A percentile compares a stretch with the other conserved stretches of the same genome.
These are phyloP conservation scores for Termitomyces sp. DNA, from an alignment of 768 basidiomycete genomes.

Conservation along the genomic window DNA sequence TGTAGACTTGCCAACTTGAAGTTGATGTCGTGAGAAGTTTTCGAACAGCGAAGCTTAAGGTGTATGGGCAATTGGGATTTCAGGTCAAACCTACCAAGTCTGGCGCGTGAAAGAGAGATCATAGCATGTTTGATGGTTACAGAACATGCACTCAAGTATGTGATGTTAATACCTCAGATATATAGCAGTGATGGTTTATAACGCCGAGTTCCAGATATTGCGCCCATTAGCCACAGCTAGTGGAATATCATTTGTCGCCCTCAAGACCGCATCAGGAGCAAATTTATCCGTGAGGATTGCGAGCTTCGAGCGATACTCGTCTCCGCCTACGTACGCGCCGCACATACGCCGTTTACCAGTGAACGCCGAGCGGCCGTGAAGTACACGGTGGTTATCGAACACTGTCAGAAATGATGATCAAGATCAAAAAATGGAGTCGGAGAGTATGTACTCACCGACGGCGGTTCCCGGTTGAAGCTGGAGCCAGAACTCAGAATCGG, in stretches of 20 bases:
- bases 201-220: slow-evolving; percentile 51
- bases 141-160: background rate
- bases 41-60: background rate
- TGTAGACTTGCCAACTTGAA: too few species aligned
- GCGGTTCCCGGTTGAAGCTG: slow-evolving; percentile 85
- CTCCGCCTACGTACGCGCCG: slow-evolving; percentile 89
- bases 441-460: slow-evolving; percentile 47
- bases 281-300: slow-evolving; percentile 62
- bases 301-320: slow-evolving; percentile 84
- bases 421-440: background rate
- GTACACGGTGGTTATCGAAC: slow-evolving; percentile 87
- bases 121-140: background rate
- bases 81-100: background rate
- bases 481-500: slow-evolving; percentile 89
- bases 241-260: slow-evolving; percentile 19
- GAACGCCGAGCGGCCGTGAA: slow-evolving; percentile 93
- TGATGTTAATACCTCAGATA: slow-evolving; percentile 7
- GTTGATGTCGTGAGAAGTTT: background rate
- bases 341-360: slow-evolving; percentile 88
- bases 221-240: slow-evolving; percentile 28
- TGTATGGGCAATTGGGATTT: background rate
- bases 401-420: slow-evolving; percentile 34
- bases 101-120: background rate
- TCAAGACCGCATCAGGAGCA: slow-evolving; percentile 24
- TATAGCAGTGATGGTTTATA: slow-evolving; percentile 27